Conservation (phyloP, 225 moss, liverwort and hornwort species). For the Marchantia polymorpha region DNA sequence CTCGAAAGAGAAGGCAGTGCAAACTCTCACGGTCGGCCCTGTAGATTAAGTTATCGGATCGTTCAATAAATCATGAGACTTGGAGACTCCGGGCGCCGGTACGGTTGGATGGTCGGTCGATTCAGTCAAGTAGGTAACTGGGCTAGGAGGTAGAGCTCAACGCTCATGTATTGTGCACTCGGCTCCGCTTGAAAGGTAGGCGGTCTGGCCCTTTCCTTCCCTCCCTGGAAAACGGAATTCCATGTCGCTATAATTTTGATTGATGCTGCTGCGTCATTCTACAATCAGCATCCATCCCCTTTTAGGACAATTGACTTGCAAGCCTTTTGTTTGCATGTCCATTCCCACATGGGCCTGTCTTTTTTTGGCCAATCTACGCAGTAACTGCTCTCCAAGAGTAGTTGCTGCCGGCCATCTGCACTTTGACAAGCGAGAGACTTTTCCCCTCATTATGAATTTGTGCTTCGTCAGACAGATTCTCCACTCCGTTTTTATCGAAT, state of each 20-base stretch:
- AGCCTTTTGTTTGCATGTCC: background rate
- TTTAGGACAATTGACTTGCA: background rate
- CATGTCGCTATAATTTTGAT: background rate
- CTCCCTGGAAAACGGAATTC: background rate
- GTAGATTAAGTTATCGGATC: background rate
- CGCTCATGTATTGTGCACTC: background rate
- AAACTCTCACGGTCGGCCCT: background rate
- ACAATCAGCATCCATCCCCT: background rate
- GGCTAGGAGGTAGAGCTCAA: background rate
- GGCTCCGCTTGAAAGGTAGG: background rate
- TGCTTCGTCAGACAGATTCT: too few species aligned
- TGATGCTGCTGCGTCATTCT: background rate
- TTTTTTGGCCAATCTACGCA: background rate
- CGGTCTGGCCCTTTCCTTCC: background rate
- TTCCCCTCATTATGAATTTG: background rate
- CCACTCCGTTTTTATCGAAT: background rate
- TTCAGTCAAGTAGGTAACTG: background rate
- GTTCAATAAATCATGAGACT: background rate
- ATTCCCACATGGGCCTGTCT: constrained; percentile 2
- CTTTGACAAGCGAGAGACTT: background rate
- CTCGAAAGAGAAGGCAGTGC: background rate
- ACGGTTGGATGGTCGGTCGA: background rate
- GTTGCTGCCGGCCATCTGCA: background rate
- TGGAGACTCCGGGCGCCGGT: background rate
- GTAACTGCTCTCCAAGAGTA: background rate